Conservation (phyloP, 169 alveolate genomes). For the Pseudocohnilembus persalinus region DNA sequence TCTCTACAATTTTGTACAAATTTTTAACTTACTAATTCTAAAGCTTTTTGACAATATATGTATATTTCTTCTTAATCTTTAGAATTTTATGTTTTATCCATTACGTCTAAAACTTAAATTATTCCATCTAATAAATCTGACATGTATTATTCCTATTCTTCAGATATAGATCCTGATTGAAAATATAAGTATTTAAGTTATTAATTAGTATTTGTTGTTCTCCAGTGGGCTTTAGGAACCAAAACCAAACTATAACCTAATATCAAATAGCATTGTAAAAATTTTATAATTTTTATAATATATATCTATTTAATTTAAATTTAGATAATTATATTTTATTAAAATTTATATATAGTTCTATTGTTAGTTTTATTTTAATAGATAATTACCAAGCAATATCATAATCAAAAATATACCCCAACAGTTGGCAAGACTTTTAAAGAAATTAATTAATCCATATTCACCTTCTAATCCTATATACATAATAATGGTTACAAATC, state of each 20-base stretch:
- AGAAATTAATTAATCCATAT: slow-evolving; percentile 36
- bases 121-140: slow-evolving; percentile 1
- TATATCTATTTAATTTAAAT: too few relatives aligned
- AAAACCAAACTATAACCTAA: slow-evolving; percentile 38
- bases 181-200: slow-evolving; percentile 40
- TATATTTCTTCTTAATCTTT: neutral
- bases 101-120: neutral
- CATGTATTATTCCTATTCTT: slow-evolving; percentile 29
- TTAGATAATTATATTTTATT: too few relatives aligned
- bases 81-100: neutral
- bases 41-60: slow-evolving; percentile 14
- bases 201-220: slow-evolving; percentile 25
- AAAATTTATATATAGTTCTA: too few relatives aligned
- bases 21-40: slow-evolving; percentile 13
- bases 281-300: too few relatives aligned
- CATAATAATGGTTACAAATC: slow-evolving; percentile 12
- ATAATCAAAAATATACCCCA: slow-evolving; percentile 38
- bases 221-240: slow-evolving; percentile 42
- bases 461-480: slow-evolving; percentile 13
- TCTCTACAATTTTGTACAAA: neutral
- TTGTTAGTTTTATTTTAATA: too few relatives aligned
- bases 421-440: slow-evolving; percentile 45
- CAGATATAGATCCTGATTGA: slow-evolving; percentile 17
- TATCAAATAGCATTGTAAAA: too few relatives aligned
- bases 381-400: slow-evolving; percentile 12